Evolutionary conservation across 192 early-diverging fungal species (phyloP), one percentile per base, ranked within the genome.

Genomic region (Backusella parvicylindrica): DNA sequence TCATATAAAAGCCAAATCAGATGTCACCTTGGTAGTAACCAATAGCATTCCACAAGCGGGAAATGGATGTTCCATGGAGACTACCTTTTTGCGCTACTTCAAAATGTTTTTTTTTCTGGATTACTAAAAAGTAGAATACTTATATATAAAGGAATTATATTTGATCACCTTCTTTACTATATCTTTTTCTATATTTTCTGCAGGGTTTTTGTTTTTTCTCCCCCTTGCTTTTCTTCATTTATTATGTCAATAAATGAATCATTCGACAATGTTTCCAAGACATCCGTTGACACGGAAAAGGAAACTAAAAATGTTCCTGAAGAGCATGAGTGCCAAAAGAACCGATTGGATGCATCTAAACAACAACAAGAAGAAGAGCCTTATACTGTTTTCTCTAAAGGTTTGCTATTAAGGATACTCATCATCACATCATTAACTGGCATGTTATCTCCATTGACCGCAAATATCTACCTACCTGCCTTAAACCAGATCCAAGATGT

Each of bases 381-480:
- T n/a, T 77, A 73, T 63, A 73, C 76, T 26, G 66, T 47, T 4
- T 77, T 77, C n/a, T 65, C 38, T 11, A 21, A 75, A 36, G 36
- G 47, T 26, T 73, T 71, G 41, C 83, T 82, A 69, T 50, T 60
- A 23, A 77, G 81, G 2, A 85, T 85, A 26, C 35, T 85, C 4
- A 2, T 64, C 0, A 70, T 83, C 18, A 66, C 80, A 3, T 66
- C 84, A n/a, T 40, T 82, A 56, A 77, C 84, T 8, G 78, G 82
- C 21, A 35, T 78, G 13, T 41, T 83, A 3, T 69, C 72, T 7
- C 50, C 77, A 16, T 66, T 78, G 5, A 70, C 72, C 1, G 47
- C 77, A n/a, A 78, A 74, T 36, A 74, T 78, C 2, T 78, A 78
- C 37, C 64, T 74, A 13, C 77, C 77, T 8, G 77, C 77, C 9